A percentile compares a stretch with the other conserved stretches of the same genome.
Conservation (phyloP, 345 rosid species). For the Gossypioides kirkii region DNA sequence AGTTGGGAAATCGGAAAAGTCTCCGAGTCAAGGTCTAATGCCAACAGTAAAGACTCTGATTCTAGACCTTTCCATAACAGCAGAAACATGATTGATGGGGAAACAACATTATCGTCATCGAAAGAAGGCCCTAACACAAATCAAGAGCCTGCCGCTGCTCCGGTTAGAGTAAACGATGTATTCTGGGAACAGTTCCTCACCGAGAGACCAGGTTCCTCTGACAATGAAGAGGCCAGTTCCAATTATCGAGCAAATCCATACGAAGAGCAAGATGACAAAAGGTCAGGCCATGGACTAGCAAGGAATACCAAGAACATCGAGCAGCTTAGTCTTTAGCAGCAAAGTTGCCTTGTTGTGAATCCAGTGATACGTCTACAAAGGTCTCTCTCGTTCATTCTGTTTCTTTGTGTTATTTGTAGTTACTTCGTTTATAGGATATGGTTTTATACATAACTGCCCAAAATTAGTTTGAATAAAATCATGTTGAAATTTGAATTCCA, state of each 20-base stretch:
- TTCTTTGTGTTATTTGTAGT: not conserved
- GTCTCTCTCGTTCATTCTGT: not conserved
- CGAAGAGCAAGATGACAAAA: slow-evolving; percentile 14
- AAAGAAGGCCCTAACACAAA: slow-evolving; percentile 41
- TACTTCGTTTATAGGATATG: not conserved
- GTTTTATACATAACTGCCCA: not conserved
- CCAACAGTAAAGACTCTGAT: slow-evolving; percentile 33
- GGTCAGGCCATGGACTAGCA: slow-evolving; percentile 23
- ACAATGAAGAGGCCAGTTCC: slow-evolving; percentile 83
- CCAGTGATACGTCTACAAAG: not conserved
- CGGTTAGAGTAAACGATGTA: slow-evolving; percentile 66
- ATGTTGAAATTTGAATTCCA: not conserved
- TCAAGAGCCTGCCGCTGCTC: slow-evolving; percentile 46
- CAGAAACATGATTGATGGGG: slow-evolving; percentile 22
- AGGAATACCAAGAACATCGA: slow-evolving; percentile 47
- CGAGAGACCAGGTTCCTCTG: slow-evolving; percentile 84
- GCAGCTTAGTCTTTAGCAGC: slow-evolving; percentile 60
- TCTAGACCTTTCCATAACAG: slow-evolving; percentile 16
- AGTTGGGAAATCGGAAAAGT: slow-evolving; percentile 34
- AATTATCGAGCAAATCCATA: slow-evolving; percentile 42
- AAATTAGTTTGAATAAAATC: not conserved
- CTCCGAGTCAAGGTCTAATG: slow-evolving; percentile 24
- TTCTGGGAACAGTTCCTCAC: slow-evolving; percentile 97
- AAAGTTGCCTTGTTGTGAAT: not conserved
- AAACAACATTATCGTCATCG: slow-evolving; percentile 21